Evolutionary conservation across 1,139 yeast genomes (phyloP).

Genomic region (Hyphopichia buzzinii): DNA sequence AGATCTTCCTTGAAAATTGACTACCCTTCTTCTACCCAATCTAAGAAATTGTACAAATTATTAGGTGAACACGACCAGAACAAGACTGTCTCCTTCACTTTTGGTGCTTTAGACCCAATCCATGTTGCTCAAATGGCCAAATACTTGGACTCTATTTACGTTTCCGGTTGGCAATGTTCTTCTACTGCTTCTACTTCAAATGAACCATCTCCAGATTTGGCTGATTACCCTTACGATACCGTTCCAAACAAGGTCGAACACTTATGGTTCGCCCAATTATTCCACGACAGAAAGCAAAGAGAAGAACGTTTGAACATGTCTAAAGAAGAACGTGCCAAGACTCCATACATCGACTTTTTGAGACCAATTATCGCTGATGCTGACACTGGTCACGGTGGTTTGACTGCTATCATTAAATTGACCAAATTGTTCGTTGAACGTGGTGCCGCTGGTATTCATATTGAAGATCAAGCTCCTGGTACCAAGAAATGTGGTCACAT

Average conservation of each 20-base stretch:
- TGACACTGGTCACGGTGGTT: conserved; percentile 98
- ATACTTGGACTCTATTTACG: conserved; percentile 88
- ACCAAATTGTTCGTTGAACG: conserved; percentile 96
- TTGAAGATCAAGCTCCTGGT: conserved; percentile 98
- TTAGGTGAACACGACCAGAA: conserved; percentile 70
- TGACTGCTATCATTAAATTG: conserved; percentile 92
- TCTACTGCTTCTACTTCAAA: conserved; percentile 96
- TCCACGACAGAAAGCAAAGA: conserved; percentile 96
- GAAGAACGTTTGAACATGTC: conserved; percentile 72
- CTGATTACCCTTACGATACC: conserved; percentile 98
- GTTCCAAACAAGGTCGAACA: conserved; percentile 99
- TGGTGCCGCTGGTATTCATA: conserved; percentile 98
- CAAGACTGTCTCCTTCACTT: conserved; percentile 81
- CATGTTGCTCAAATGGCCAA: conserved; percentile 97
- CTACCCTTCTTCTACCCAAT: conserved; percentile 78
- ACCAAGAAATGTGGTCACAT: conserved; percentile 97
- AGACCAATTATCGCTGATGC: conserved; percentile 97
- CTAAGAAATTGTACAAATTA: conserved; percentile 74
- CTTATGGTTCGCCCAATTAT: conserved; percentile 92
- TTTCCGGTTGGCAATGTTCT: conserved; percentile 98
- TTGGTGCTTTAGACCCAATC: conserved; percentile 95
- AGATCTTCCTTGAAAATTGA: conserved; percentile 70
- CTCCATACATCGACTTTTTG: conserved; percentile 72
- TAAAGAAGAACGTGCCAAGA: conserved; percentile 60
- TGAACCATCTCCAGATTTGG: conserved; percentile 97